A percentile compares a stretch with the other conserved stretches of the same genome.
These are phyloP conservation scores for Leccinum olivaceopallidum DNA, from an alignment of 768 basidiomycete genomes.

Conservation along the genomic window DNA sequence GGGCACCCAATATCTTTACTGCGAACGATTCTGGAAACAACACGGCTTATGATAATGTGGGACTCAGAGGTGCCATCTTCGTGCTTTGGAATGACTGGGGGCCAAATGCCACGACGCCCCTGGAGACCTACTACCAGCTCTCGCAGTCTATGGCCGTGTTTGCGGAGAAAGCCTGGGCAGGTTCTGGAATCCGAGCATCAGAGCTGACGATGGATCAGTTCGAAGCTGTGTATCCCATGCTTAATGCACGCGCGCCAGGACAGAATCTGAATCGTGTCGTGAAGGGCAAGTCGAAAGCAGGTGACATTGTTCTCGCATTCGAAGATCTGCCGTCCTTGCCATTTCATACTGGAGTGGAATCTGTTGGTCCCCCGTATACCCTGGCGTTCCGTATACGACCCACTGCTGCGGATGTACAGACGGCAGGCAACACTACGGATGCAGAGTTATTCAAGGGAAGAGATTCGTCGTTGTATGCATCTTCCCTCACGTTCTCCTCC, in stretches of 20 bases:
- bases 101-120: slow-evolving; percentile 43
- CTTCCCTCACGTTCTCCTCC: slow-evolving; percentile 41
- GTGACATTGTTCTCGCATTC: slow-evolving; percentile 34
- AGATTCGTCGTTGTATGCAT: slow-evolving; percentile 37
- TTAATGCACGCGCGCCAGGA: slow-evolving; percentile 42
- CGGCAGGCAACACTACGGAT: slow-evolving; percentile 12
- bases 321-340: slow-evolving; percentile 19
- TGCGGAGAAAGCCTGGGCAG: slow-evolving; percentile 45
- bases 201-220: slow-evolving; percentile 39
- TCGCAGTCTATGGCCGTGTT: slow-evolving; percentile 42
- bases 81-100: slow-evolving; percentile 48
- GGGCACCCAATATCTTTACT: slow-evolving; percentile 40
- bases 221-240: slow-evolving; percentile 33
- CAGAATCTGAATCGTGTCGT: slow-evolving; percentile 46
- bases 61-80: slow-evolving; percentile 37
- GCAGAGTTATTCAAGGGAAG: slow-evolving; percentile 36
- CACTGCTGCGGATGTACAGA: slow-evolving; percentile 11
- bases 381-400: slow-evolving; percentile 41
- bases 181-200: slow-evolving; percentile 36
- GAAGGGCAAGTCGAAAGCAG: slow-evolving; percentile 17
- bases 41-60: slow-evolving; percentile 27
- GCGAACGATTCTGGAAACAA: slow-evolving; percentile 33
- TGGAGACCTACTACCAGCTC: slow-evolving; percentile 46
- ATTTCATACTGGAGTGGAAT: slow-evolving; percentile 33
- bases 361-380: slow-evolving; percentile 46